Evolutionary conservation across 768 basidiomycete genomes (phyloP).

Genomic region (Trametes maxima): DNA sequence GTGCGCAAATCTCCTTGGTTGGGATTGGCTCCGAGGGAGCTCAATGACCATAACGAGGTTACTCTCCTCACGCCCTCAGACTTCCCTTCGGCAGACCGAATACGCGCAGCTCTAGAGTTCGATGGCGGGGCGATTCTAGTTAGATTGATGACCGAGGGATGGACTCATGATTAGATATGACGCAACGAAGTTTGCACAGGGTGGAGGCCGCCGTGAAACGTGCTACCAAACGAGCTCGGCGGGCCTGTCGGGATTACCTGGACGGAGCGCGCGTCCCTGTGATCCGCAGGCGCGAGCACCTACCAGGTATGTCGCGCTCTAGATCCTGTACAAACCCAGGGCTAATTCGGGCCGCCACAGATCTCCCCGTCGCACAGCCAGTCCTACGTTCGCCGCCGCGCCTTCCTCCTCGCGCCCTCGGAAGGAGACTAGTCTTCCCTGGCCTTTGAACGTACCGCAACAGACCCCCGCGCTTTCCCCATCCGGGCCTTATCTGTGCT

Average conservation of each 20-base stretch:
- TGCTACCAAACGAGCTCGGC: slow-evolving; percentile 25
- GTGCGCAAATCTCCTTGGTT: slow-evolving; percentile 15
- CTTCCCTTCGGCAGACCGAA: slow-evolving; percentile 17
- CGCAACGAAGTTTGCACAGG: slow-evolving; percentile 3
- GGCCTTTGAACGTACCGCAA: slow-evolving; percentile 20
- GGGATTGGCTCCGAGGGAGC: slow-evolving; percentile 18
- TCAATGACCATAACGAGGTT: slow-evolving; percentile 20
- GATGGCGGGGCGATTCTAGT: slow-evolving; percentile 24
- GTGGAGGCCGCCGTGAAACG: slow-evolving; percentile 19
- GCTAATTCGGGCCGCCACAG: slow-evolving; percentile 6
- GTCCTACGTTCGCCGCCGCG: not conserved
- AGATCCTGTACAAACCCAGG: not conserved
- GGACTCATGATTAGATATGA: slow-evolving; percentile 20
- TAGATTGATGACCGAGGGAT: slow-evolving; percentile 28
- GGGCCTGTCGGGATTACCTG: slow-evolving; percentile 15
- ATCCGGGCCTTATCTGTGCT: slow-evolving; percentile 26
- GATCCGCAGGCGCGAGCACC: slow-evolving; percentile 16
- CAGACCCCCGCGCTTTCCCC: slow-evolving; percentile 16
- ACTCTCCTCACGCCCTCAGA: slow-evolving; percentile 19
- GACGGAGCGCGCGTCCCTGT: slow-evolving; percentile 24
- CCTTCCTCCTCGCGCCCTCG: slow-evolving; percentile 1
- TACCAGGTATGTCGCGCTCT: slow-evolving; percentile 12
- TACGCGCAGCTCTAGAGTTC: slow-evolving; percentile 25
- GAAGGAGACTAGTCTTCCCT: slow-evolving; percentile 14
- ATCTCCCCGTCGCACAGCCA: not conserved